These are phyloP conservation scores for Sparassis latifolia DNA, from an alignment of 1,284 basidiomycete species.

Conservation along the genomic window DNA sequence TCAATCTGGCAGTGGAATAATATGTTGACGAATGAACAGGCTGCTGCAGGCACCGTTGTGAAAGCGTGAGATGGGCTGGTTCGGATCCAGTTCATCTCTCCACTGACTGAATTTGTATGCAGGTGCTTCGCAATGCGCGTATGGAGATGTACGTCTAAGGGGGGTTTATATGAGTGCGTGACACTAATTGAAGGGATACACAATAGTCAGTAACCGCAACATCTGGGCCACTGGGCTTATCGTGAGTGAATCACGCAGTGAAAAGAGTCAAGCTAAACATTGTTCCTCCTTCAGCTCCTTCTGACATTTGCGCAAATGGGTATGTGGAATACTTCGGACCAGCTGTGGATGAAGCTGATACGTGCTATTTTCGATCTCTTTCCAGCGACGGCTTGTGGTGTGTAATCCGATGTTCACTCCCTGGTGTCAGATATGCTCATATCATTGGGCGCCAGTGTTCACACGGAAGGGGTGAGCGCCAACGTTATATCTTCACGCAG, in stretches of 20 bases:
- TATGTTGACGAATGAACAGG: constrained; percentile 27
- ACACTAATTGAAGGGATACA: neutral
- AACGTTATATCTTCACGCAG: no score
- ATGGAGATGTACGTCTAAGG: constrained; percentile 52
- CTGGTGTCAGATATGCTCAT: no score
- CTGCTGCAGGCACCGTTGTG: constrained; percentile 51
- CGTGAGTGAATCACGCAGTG: constrained; percentile 32
- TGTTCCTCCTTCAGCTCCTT: neutral
- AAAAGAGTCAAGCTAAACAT: neutral
- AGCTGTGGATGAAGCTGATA: neutral
- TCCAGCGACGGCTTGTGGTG: neutral
- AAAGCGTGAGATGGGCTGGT: constrained; percentile 39
- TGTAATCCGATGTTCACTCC: no score
- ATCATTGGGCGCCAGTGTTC: no score
- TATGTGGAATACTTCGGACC: constrained; percentile 16
- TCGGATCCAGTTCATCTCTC: no score
- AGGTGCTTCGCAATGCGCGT: constrained; percentile 62
- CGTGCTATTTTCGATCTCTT: neutral
- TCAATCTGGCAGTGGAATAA: neutral
- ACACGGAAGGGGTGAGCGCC: no score
- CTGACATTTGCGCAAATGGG: constrained; percentile 37
- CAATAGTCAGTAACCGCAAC: constrained; percentile 55
- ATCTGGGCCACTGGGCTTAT: constrained; percentile 45
- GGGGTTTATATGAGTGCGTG: constrained; percentile 4
- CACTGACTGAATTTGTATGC: no score